phyloP scores from a whole-genome alignment of 768 basidiomycete genomes.

The Neoboletus brunneissimus region DNA sequence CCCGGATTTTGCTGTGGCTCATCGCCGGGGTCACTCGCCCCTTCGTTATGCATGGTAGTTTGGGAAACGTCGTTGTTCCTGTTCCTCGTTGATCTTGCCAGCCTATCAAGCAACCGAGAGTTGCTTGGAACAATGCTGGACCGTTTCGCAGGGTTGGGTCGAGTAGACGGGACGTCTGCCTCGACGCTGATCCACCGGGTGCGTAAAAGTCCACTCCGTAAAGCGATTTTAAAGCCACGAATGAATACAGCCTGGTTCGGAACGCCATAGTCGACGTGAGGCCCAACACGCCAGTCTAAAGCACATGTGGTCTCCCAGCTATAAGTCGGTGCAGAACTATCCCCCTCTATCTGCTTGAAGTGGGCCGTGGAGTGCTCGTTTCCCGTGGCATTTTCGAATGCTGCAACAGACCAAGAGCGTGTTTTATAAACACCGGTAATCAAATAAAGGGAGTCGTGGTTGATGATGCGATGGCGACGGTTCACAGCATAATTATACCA shows the following conservation, averaged over 20 bases:
- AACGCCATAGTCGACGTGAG: neutral
- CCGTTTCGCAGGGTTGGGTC: neutral
- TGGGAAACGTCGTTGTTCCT: neutral
- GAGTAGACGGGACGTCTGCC: neutral
- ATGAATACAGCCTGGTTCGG: constrained; percentile 21
- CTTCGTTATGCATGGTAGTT: neutral
- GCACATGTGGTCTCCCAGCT: neutral
- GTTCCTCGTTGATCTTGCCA: neutral
- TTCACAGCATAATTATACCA: neutral
- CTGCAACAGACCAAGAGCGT: constrained; percentile 26
- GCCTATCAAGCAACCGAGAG: neutral
- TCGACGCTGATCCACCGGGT: neutral
- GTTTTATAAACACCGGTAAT: neutral
- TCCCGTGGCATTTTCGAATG: neutral
- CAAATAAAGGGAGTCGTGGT: neutral
- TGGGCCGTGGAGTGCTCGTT: neutral
- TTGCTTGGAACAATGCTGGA: neutral
- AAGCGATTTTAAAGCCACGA: constrained; percentile 15
- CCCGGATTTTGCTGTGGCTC: neutral
- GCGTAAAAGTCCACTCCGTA: neutral
- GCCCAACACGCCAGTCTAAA: neutral
- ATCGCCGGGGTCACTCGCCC: too few relatives aligned
- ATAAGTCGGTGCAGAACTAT: neutral
- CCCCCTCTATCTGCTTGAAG: neutral
- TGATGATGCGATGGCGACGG: neutral